Conservation (phyloP, 2,329 filamentous ascomycete genomes). For the Rutstroemia sp. region DNA sequence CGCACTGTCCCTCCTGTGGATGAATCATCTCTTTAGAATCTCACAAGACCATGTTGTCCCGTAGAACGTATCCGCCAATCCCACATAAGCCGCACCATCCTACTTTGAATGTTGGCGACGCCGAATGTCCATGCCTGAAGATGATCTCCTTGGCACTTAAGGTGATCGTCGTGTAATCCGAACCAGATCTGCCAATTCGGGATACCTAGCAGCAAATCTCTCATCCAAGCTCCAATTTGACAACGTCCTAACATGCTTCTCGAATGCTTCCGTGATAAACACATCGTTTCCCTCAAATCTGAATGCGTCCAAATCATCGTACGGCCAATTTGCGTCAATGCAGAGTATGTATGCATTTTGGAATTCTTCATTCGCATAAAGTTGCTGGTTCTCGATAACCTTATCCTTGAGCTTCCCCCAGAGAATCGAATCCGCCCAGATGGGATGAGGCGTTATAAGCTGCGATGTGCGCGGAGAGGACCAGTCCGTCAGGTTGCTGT, state of each 20-base stretch:
- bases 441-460: slow-evolving; percentile 30
- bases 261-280: slow-evolving; percentile 16
- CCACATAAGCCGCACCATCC: no score
- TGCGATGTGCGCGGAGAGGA: slow-evolving; percentile 16
- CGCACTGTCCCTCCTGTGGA: no score
- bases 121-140: no score
- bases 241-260: slow-evolving; percentile 14
- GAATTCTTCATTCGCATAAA: slow-evolving; percentile 34
- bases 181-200: slow-evolving; percentile 17
- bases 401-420: slow-evolving; percentile 32
- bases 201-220: slow-evolving; percentile 21
- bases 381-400: slow-evolving; percentile 30
- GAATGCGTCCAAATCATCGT: slow-evolving; percentile 16
- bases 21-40: no score
- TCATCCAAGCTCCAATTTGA: slow-evolving; percentile 25
- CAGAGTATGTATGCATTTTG: slow-evolving; percentile 30
- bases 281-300: slow-evolving; percentile 19
- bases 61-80: no score
- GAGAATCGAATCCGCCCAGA: slow-evolving; percentile 28
- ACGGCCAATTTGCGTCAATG: slow-evolving; percentile 32
- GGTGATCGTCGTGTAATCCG: background rate
- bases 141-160: background rate
- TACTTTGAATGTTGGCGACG: no score
- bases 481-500: slow-evolving; percentile 21
- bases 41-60: no score